Evolutionary conservation across 768 basidiomycete genomes (phyloP).

Genomic region (Erythrobasidium yunnanense): DNA sequence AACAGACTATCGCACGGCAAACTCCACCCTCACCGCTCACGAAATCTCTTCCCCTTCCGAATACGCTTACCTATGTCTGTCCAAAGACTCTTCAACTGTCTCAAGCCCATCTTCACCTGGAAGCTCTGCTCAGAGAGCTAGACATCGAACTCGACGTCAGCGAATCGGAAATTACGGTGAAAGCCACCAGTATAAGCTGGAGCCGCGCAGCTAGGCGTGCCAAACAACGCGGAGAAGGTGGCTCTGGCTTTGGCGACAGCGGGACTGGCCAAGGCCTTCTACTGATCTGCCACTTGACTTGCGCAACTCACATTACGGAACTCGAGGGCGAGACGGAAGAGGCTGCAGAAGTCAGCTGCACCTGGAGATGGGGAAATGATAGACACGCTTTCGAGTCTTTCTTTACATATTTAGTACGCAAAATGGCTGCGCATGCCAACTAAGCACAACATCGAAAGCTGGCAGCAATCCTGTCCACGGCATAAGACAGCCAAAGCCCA

Average conservation of each 20-base stretch:
- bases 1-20: background rate
- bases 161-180: background rate
- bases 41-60: slow-evolving; percentile 18
- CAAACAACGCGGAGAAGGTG: background rate
- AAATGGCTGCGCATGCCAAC: background rate
- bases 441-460: background rate
- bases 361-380: slow-evolving; percentile 12
- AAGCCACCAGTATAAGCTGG: slow-evolving; percentile 6
- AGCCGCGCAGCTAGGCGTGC: slow-evolving; percentile 4
- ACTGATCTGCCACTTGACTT: background rate
- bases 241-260: too few relatives aligned
- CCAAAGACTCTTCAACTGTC: background rate
- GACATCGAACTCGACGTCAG: background rate
- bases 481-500: background rate
- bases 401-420: slow-evolving; percentile 8
- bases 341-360: background rate
- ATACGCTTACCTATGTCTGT: slow-evolving; percentile 4
- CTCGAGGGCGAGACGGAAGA: too few relatives aligned
- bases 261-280: background rate
- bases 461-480: background rate
- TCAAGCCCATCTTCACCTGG: background rate
- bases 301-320: background rate
- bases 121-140: background rate
- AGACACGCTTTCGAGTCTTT: slow-evolving; percentile 25
- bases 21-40: background rate